Percentiles rank a stretch among this genome's conserved stretches.
Evolutionary conservation across 2,329 filamentous ascomycete genomes (phyloP).

Genomic region (Botrytis pseudocinerea): DNA sequence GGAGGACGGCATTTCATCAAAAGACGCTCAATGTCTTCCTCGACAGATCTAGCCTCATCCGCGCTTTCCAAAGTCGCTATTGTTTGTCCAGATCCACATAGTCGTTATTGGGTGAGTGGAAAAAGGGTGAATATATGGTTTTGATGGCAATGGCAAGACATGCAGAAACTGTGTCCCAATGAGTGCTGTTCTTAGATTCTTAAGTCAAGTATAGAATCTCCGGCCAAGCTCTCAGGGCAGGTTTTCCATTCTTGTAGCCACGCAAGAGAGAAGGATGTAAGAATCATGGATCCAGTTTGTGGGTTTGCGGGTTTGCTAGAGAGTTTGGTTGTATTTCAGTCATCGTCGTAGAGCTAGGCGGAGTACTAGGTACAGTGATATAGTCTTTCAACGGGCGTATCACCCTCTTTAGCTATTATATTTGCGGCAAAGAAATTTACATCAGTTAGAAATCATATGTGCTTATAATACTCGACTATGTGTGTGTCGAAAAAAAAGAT

Average conservation of each 20-base stretch:
- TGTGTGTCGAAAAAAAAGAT: neutral
- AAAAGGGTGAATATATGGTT: neutral
- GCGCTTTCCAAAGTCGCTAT: neutral
- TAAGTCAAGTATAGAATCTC: neutral
- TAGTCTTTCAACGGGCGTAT: neutral
- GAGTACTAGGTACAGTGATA: neutral
- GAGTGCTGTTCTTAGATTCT: neutral
- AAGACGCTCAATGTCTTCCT: neutral
- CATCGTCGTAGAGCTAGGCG: neutral
- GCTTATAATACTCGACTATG: neutral
- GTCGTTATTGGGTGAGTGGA: no score
- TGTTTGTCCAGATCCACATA: neutral
- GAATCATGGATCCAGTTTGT: neutral
- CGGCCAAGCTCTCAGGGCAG: neutral
- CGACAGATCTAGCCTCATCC: accelerated
- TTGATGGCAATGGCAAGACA: neutral
- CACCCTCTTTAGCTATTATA: neutral
- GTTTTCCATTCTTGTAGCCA: neutral
- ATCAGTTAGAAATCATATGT: neutral
- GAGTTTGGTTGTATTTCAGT: neutral
- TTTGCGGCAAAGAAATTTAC: neutral
- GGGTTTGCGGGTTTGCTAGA: neutral
- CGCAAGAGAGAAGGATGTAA: neutral
- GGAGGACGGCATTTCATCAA: neutral
- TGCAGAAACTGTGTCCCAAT: neutral